Base-by-base conservation (phyloP, 2,329 filamentous ascomycete genomes). In the Cordyceps farinosa region DNA sequence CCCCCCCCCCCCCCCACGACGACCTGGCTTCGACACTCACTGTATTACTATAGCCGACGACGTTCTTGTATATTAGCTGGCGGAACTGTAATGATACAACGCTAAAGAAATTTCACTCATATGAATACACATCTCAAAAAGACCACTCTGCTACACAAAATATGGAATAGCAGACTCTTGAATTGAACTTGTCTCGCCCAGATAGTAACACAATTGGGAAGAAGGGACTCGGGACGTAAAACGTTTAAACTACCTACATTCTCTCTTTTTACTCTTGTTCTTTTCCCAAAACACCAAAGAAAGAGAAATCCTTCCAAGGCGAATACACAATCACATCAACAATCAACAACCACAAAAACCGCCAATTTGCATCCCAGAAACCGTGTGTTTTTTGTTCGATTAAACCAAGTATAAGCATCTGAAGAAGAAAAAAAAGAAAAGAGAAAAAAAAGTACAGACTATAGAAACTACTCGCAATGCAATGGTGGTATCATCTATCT, bases 401-500 rank as follows among this genome's bases (percentile, higher is more conserved):
- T 61, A 55, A 53, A 54, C 58, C 50, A 61, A 54, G 70, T 59
- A 65, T 63, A 65, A 64, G 44, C 58, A 66, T 67, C 55, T 63
- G 34, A 56, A 60, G 62, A 50, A 62, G 62, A 60, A 61, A 65
- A 67, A 66, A 51, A 66, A 65, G 57, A 60, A 51, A 53, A 48
- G 58, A 13, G 61, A 63, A 62, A 66, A 60, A 51, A 66, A 70
- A 69, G 68, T 66, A 66, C 66, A 73, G 71, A 69, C 66, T 66
- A 66, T 66, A 71, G 68, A 70, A 72, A 71, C 40, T 74, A 73
- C 71, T 73, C 62, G 62, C 63, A 69, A 74, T 74, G 75, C 73
- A 73, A 75, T 72, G 73, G 73, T 77, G 76, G 76, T 77, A 77
- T 77, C 76, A 75, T 77, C 75, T 74, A 73, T 76, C 70, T 74